A percentile compares a stretch with the other conserved stretches of the same genome.
Evolutionary conservation across 768 basidiomycete genomes (phyloP).

Genomic region (Leccinum aurantiacum): DNA sequence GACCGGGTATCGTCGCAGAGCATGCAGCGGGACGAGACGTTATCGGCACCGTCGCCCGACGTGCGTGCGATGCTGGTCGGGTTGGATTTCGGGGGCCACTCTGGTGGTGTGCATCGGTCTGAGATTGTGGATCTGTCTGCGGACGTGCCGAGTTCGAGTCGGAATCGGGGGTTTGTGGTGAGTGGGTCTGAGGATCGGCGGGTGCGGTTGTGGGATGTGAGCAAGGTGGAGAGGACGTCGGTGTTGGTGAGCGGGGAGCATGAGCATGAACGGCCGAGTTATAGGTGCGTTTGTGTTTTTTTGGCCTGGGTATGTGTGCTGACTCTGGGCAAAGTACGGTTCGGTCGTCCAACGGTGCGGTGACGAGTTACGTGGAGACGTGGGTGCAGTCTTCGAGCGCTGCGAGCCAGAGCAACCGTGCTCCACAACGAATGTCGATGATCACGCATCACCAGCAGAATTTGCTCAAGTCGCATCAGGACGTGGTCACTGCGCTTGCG

Average conservation of each 20-base stretch:
- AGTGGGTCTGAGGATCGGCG: constrained; percentile 90
- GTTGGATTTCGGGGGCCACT: constrained; percentile 74
- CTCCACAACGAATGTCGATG: constrained; percentile 73
- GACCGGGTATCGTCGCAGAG: constrained; percentile 36
- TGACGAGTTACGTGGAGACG: constrained; percentile 60
- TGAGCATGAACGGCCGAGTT: constrained; percentile 74
- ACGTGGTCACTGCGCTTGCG: constrained; percentile 81
- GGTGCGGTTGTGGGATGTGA: constrained; percentile 87
- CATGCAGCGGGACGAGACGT: constrained; percentile 33
- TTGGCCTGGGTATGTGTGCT: constrained; percentile 4
- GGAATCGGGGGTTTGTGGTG: constrained; percentile 70
- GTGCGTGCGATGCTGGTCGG: constrained; percentile 71
- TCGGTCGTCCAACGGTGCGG: constrained; percentile 39
- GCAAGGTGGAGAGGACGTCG: constrained; percentile 65
- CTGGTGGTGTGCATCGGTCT: constrained; percentile 45
- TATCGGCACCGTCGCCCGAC: constrained; percentile 57
- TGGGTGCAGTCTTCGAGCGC: constrained; percentile 49
- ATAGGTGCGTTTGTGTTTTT: constrained; percentile 51
- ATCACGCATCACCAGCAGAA: constrained; percentile 84
- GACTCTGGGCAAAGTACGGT: constrained; percentile 27
- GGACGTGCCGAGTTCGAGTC: constrained; percentile 41
- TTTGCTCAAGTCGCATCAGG: constrained; percentile 84
- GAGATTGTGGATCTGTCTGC: constrained; percentile 47
- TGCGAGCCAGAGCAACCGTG: constrained; percentile 57
- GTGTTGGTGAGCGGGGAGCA: constrained; percentile 78